Evolutionary conservation across 192 early-diverging fungal genomes (phyloP).

Genomic region (Irineochytrium annulatum): DNA sequence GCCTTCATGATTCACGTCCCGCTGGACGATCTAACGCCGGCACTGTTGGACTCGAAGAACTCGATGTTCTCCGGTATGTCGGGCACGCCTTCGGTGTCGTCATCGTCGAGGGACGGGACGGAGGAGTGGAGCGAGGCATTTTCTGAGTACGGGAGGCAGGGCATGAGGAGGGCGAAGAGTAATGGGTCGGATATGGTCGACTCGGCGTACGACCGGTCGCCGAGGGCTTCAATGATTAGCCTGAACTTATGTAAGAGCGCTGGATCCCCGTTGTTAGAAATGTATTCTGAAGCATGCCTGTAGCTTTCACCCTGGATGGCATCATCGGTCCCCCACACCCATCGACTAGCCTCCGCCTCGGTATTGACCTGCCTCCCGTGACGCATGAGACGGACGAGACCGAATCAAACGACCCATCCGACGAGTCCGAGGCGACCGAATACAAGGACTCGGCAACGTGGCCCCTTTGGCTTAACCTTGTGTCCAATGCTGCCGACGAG

Average conservation of each 20-base stretch:
- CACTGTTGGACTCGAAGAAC: constrained; percentile 4
- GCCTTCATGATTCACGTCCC: constrained; percentile 27
- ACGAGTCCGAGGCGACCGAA: neutral
- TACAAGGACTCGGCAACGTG: neutral
- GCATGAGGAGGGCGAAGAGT: neutral
- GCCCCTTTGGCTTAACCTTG: neutral
- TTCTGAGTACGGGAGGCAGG: neutral
- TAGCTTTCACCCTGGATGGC: neutral
- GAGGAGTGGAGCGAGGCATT: neutral
- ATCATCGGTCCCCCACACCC: constrained; percentile 1
- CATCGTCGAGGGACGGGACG: neutral
- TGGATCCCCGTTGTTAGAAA: constrained; percentile 9
- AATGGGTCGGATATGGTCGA: neutral
- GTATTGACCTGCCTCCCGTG: constrained; percentile 19
- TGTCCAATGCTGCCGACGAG: neutral
- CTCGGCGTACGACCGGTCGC: neutral
- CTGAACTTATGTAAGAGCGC: constrained; percentile 13
- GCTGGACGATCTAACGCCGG: constrained; percentile 19
- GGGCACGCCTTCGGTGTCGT: neutral
- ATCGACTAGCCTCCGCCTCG: constrained; percentile 7
- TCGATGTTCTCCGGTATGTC: neutral
- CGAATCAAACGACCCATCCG: neutral
- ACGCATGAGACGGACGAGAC: neutral
- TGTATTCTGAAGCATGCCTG: constrained; percentile 1
- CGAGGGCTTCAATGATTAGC: neutral